phyloP scores from a whole-genome alignment of 805 yeast genomes.

The Myxozyma mucilagina region DNA sequence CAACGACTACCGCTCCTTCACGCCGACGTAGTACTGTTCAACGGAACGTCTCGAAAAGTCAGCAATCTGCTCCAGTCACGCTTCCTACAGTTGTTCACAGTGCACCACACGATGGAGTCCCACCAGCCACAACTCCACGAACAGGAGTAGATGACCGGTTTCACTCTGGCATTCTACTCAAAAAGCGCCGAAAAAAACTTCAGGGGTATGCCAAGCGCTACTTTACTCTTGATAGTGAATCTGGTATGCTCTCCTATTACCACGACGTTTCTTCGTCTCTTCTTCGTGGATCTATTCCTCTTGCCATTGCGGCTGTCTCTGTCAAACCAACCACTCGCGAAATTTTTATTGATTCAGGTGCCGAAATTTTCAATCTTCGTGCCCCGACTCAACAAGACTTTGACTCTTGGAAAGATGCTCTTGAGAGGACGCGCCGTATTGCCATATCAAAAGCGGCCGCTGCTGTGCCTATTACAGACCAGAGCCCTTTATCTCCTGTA shows the following conservation, averaged over 20 bases:
- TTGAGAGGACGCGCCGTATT: constrained; percentile 20
- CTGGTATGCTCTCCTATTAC: constrained; percentile 82
- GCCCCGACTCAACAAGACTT: constrained; percentile 67
- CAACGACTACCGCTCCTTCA: constrained; percentile 19
- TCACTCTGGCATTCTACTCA: constrained; percentile 74
- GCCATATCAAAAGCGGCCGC: constrained; percentile 2
- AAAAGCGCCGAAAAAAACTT: constrained; percentile 76
- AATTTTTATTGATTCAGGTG: constrained; percentile 86
- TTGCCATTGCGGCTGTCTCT: constrained; percentile 75
- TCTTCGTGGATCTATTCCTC: constrained; percentile 89
- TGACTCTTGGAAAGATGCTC: constrained; percentile 77
- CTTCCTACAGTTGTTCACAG: constrained; percentile 3
- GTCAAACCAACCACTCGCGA: constrained; percentile 68
- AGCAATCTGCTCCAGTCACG: neutral
- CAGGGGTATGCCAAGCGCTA: constrained; percentile 87
- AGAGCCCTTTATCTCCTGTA: neutral
- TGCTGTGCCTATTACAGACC: neutral
- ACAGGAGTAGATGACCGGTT: constrained; percentile 43
- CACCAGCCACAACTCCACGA: neutral
- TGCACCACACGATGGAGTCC: neutral
- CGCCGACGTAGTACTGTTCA: constrained; percentile 18
- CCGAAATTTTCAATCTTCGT: constrained; percentile 89
- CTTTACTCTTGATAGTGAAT: constrained; percentile 77
- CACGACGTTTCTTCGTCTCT: constrained; percentile 61
- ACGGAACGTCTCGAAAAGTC: neutral